Conservation (phyloP, 2,329 filamentous ascomycete genomes). For the Huntiella moniliformis region DNA sequence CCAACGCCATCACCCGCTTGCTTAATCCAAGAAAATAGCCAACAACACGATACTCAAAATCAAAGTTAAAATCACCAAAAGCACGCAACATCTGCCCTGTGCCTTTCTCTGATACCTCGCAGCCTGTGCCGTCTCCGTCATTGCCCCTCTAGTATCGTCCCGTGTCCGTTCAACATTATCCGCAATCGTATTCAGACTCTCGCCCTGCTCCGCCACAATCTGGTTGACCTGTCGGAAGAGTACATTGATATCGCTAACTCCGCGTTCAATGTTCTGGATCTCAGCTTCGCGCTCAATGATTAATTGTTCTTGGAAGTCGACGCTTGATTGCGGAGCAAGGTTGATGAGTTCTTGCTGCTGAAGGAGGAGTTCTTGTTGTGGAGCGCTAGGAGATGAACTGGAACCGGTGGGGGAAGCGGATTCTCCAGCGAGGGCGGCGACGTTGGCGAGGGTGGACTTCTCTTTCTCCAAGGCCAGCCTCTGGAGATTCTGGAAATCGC, state of each 20-base stretch:
- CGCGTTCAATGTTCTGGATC: conserved; percentile 94
- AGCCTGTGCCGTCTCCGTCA: conserved; percentile 68
- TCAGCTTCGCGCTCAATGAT: conserved; percentile 94
- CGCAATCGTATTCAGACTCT: conserved; percentile 68
- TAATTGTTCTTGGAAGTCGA: conserved; percentile 89
- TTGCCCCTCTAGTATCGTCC: conserved; percentile 66
- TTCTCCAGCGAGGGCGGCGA: conserved; percentile 48
- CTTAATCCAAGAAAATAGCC: conserved; percentile 60
- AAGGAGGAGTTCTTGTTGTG: conserved; percentile 25
- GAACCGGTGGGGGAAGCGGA: conserved; percentile 13
- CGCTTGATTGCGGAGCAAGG: conserved; percentile 78
- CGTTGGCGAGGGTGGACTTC: conserved; percentile 65
- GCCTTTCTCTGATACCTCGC: conserved; percentile 90
- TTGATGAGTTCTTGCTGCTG: conserved; percentile 61
- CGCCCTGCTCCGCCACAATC: conserved; percentile 87
- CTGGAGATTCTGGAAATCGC: conserved; percentile 87
- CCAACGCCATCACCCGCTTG: neutral
- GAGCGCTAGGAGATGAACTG: conserved; percentile 9
- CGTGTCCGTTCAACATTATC: conserved; percentile 74
- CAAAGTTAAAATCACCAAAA: conserved; percentile 72
- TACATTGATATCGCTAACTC: conserved; percentile 87
- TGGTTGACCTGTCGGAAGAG: conserved; percentile 95
- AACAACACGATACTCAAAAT: conserved; percentile 80
- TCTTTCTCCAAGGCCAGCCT: conserved; percentile 81
- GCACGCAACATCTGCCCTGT: conserved; percentile 80